Evolutionary conservation across 305 asterid genomes (phyloP).

Genomic region (Plantago coronopus): DNA sequence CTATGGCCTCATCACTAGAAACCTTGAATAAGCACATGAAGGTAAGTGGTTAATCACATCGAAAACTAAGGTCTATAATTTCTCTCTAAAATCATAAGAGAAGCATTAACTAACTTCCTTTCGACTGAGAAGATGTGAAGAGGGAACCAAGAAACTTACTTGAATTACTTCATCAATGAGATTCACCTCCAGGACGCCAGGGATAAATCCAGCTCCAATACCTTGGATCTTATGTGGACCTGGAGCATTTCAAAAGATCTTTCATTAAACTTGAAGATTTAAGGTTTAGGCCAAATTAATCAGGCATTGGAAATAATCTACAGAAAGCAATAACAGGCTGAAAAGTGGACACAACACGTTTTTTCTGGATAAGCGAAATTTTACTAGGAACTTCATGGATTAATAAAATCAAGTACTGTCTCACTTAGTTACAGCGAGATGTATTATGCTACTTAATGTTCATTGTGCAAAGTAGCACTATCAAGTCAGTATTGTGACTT

Average conservation of each 20-base stretch:
- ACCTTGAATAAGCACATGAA: conserved; percentile 33
- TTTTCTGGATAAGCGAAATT: not conserved
- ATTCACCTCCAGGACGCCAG: conserved; percentile 64
- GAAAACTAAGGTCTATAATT: not conserved
- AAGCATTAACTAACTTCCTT: not conserved
- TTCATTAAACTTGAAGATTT: conserved; percentile 11
- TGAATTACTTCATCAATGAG: conserved; percentile 83
- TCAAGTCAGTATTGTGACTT: no score
- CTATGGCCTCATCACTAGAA: conserved; percentile 88
- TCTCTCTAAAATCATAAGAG: not conserved
- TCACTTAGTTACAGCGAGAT: no score
- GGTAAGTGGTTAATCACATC: not conserved
- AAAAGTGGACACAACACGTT: not conserved
- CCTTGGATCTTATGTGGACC: conserved; percentile 99
- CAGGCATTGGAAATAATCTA: not conserved
- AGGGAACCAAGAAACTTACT: conserved; percentile 37
- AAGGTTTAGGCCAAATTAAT: not conserved
- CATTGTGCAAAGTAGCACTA: no score
- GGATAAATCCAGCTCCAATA: conserved; percentile 90
- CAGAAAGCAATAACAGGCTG: not conserved
- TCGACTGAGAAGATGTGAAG: not conserved
- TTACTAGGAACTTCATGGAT: not conserved
- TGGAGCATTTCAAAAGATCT: conserved; percentile 29
- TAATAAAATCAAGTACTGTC: no score
- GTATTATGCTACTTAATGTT: no score